Conservation (phyloP, 2,329 filamentous ascomycete genomes). For the Ophiostoma sp. region DNA sequence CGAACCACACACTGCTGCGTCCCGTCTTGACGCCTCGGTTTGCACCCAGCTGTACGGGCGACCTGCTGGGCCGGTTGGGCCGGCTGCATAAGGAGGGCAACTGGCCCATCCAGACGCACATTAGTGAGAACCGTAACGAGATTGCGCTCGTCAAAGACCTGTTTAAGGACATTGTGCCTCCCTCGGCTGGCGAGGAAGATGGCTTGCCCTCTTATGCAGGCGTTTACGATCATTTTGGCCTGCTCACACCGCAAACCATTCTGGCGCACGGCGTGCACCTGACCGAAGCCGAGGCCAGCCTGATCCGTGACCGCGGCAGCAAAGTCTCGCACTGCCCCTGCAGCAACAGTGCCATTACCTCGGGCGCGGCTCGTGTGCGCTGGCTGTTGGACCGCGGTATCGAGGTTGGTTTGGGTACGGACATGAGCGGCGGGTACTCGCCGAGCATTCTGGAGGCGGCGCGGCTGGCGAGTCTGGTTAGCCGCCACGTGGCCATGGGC, state of each 20-base stretch:
- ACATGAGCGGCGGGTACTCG: constrained; percentile 85
- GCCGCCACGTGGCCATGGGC: constrained; percentile 66
- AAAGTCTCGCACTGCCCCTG: constrained; percentile 85
- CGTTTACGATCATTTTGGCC: constrained; percentile 73
- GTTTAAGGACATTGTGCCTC: constrained; percentile 54
- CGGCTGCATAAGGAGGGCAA: constrained; percentile 60
- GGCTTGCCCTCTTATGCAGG: constrained; percentile 60
- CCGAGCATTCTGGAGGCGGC: constrained; percentile 80
- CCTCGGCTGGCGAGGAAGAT: constrained; percentile 38
- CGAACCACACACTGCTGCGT: constrained; percentile 61
- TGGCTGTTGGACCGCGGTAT: constrained; percentile 73
- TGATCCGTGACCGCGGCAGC: constrained; percentile 61
- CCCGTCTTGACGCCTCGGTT: constrained; percentile 79
- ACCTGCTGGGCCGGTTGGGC: constrained; percentile 65
- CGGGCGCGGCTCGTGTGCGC: constrained; percentile 74
- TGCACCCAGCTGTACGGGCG: constrained; percentile 61
- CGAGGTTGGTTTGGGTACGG: constrained; percentile 82
- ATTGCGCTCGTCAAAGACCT: constrained; percentile 67
- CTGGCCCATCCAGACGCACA: constrained; percentile 81
- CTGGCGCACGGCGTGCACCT: constrained; percentile 85
- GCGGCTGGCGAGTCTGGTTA: constrained; percentile 76
- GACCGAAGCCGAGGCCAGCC: constrained; percentile 60
- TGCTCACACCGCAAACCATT: constrained; percentile 73
- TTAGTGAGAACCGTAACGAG: constrained; percentile 80
- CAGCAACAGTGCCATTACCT: constrained; percentile 79